Evolutionary conservation across 805 yeast species (phyloP).

Genomic region (Saturnispora serradocipensis): DNA sequence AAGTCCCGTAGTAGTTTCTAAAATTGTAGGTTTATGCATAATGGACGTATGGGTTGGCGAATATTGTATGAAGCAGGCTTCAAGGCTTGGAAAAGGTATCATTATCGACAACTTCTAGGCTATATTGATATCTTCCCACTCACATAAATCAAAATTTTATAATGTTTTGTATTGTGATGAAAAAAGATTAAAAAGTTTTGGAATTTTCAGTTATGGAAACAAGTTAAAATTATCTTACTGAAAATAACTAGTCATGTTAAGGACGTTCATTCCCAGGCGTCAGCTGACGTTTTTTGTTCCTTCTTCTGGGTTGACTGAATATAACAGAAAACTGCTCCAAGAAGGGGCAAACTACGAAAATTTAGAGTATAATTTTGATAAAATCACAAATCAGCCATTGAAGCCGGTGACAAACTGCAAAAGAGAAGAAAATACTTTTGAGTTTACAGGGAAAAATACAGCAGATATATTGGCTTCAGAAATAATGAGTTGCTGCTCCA

Average conservation of each 20-base stretch:
- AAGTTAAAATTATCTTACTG: neutral
- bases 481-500: neutral
- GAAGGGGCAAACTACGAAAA: constrained; percentile 5
- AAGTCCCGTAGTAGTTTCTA: constrained; percentile 35
- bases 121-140: neutral
- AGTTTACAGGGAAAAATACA: neutral
- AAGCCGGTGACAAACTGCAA: neutral
- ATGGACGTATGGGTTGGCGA: constrained; percentile 54
- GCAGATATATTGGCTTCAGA: neutral
- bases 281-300: constrained; percentile 10
- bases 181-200: neutral
- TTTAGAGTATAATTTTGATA: constrained; percentile 7
- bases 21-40: constrained; percentile 53
- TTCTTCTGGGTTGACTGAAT: constrained; percentile 9
- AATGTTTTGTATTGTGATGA: neutral
- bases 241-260: neutral
- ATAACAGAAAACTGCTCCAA: constrained; percentile 8
- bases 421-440: neutral
- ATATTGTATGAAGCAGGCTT: constrained; percentile 28
- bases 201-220: neutral
- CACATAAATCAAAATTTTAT: neutral
- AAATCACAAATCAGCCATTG: neutral
- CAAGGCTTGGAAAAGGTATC: constrained; percentile 22
- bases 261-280: neutral
- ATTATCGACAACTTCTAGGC: constrained; percentile 25